Evolutionary conservation across 768 basidiomycete genomes (phyloP), one percentile per base, ranked within the genome.

Genomic region (Suillus fuscotomentosus): DNA sequence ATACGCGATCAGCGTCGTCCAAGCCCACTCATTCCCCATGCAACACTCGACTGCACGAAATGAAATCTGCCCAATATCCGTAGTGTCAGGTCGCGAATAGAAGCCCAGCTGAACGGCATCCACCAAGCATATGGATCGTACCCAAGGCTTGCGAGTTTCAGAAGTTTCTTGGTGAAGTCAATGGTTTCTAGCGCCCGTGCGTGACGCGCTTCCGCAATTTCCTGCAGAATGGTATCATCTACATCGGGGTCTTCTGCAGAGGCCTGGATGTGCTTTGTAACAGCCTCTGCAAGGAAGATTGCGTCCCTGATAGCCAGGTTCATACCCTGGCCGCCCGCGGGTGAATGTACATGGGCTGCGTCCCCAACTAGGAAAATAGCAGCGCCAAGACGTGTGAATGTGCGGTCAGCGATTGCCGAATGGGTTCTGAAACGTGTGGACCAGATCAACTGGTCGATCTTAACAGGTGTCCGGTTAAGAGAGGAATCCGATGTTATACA

Each of bases 251-350:
- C 69, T n/a, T 67, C 68, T 7, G 64, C 22, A 3, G 65, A 13
- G 38, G 66, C 68, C 4, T 48, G 66, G 1, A 79, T 63, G 69
- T 82, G 81, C n/a, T 75, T 71, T 20, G 72, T 70, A 47, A 86
- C 70, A 8, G 69, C 78, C n/a, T 79, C 76, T 6, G 80, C 84
- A 4, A 86, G 77, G 56, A 76, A 73, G 24, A 84, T 70, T 8
- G 81, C 84, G 65, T 86, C 85, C 17, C 84, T 78, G n/a, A 86
- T 72, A 6, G 85, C 83, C n/a, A 86, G 78, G 65, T 85, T 85
- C 84, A 86, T 83, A 13, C 85, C 85, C 61, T 85, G 84, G 1
- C 85, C 85, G 1, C 85, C 85, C 7, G 79, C 76, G 27, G 84
- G 85, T 0, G 84, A 82, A 63, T 85, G 85, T 54, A 85, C 80